phyloP scores from a whole-genome alignment of 2,329 filamentous ascomycete species.

The Apiospora kogelbergensis region DNA sequence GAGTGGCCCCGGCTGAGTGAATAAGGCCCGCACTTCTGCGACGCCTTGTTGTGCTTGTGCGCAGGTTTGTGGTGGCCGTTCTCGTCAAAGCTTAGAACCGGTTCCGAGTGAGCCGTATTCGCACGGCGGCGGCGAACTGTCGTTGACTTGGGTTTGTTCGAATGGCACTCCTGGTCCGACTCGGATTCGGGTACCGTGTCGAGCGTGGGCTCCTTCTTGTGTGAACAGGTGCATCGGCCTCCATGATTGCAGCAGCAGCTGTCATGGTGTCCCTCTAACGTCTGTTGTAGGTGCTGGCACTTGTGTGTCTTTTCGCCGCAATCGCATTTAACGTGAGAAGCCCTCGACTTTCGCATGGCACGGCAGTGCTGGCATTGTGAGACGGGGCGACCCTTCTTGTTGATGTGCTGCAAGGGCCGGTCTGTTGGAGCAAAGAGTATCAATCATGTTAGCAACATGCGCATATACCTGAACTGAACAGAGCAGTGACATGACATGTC shows the following conservation, averaged over 20 bases:
- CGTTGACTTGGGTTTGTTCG: conserved; percentile 40
- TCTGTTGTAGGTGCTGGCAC: conserved; percentile 60
- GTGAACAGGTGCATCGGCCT: conserved; percentile 62
- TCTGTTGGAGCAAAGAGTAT: conserved; percentile 53
- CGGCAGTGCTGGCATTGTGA: conserved; percentile 98
- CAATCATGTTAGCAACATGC: conserved; percentile 6
- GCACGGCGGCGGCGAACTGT: conserved; percentile 54
- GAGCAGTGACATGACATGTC: conserved; percentile 1
- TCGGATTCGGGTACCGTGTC: conserved; percentile 66
- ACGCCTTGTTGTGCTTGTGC: conserved; percentile 59
- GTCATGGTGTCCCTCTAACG: conserved; percentile 59
- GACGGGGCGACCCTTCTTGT: conserved; percentile 95
- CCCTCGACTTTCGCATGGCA: conserved; percentile 90
- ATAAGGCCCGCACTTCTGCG: conserved; percentile 64
- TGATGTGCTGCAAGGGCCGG: conserved; percentile 88
- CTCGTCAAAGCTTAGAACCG: conserved; percentile 58
- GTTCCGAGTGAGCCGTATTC: conserved; percentile 63
- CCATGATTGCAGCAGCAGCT: conserved; percentile 72
- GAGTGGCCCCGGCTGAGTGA: conserved; percentile 59
- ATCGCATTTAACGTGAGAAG: conserved; percentile 93
- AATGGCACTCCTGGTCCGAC: conserved; percentile 51
- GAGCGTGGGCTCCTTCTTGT: conserved; percentile 62
- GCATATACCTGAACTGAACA: conserved; percentile 4
- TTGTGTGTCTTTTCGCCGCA: conserved; percentile 89
- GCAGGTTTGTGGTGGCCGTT: conserved; percentile 64